A percentile compares a stretch with the other conserved stretches of the same genome.
phyloP scores from a whole-genome alignment of 139 green algal genomes.

The Closterium sp. region DNA sequence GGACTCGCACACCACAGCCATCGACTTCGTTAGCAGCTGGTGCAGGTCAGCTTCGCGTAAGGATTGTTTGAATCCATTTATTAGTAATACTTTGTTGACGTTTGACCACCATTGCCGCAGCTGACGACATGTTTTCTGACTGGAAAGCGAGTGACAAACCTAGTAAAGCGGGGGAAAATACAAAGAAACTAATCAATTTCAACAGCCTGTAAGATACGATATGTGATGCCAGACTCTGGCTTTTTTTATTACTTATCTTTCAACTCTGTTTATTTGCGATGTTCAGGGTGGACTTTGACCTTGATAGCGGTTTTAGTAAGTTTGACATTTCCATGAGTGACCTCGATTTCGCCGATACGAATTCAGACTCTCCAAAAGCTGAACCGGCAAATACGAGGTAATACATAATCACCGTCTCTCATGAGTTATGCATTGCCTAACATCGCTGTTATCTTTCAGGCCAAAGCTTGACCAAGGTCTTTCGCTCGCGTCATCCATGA shows the following conservation, averaged over 20 bases:
- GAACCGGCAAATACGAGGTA: neutral
- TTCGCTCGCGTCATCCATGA: neutral
- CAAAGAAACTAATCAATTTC: neutral
- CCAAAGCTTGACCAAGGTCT: neutral
- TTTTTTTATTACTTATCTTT: neutral
- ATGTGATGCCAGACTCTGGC: neutral
- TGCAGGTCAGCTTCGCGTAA: neutral
- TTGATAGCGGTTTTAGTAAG: neutral
- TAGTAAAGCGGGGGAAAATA: neutral
- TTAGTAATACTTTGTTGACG: neutral
- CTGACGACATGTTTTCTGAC: neutral
- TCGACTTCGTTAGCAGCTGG: neutral
- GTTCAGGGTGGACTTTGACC: neutral
- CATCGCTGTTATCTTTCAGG: neutral
- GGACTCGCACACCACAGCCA: neutral
- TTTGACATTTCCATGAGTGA: neutral
- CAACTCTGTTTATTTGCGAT: neutral
- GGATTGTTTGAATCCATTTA: neutral
- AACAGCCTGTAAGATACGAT: neutral
- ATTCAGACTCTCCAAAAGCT: neutral
- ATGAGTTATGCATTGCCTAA: neutral
- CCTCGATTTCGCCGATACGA: neutral
- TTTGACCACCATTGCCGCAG: neutral
- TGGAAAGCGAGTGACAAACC: neutral
- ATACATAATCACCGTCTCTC: neutral